Evolutionary conservation across 192 early-diverging fungal species (phyloP), one percentile per base, ranked within the genome.

Genomic region (Rhizophlyctis rosea): DNA sequence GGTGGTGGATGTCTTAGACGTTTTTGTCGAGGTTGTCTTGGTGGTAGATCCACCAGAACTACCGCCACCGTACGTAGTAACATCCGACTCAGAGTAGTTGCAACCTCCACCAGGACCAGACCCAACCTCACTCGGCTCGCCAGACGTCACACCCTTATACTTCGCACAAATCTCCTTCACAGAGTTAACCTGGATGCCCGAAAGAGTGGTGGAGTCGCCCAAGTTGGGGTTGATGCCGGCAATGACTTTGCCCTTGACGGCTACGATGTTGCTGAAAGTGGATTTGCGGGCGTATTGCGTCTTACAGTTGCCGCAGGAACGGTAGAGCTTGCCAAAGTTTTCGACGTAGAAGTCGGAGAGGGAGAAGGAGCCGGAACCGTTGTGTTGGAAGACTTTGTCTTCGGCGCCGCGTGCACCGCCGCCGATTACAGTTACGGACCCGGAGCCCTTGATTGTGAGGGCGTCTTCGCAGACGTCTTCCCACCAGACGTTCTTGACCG

Each of bases 361-460:
- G 57, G 33, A 49, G 25, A 59, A 13, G 14, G 24, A n/a, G 21
- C 57, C 61, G 27, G 53, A 33, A 61, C 61, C 61, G 58, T 62
- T 62, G 61, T 62, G 61, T 33, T 62, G 61, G 61, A 62, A n/a
- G 34, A 62, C 27, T 29, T 62, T 62, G 61, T 62, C 61, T 27
- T 62, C 34, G 14, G 52, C 52, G 52, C 24, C 24, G 52, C 24
- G 30, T 1, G 52, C 52, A 21, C 57, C 57, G 21, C 59, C 57
- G 21, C 23, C n/a, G 50, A 28, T 64, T 11, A 62, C 58, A n/a
- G 18, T n/a, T 13, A 18, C 27, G 24, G 53, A n/a, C 0, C 14
- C 57, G 25, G 53, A 28, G 21, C 61, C 61, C 14, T 61, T 16
- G 61, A 64, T 16, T 14, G 61, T 62, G 24, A 62, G 16, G 21